These are phyloP conservation scores for Berkeleyomyces rouxiae DNA, from an alignment of 2,329 filamentous ascomycete species.

Conservation along the genomic window DNA sequence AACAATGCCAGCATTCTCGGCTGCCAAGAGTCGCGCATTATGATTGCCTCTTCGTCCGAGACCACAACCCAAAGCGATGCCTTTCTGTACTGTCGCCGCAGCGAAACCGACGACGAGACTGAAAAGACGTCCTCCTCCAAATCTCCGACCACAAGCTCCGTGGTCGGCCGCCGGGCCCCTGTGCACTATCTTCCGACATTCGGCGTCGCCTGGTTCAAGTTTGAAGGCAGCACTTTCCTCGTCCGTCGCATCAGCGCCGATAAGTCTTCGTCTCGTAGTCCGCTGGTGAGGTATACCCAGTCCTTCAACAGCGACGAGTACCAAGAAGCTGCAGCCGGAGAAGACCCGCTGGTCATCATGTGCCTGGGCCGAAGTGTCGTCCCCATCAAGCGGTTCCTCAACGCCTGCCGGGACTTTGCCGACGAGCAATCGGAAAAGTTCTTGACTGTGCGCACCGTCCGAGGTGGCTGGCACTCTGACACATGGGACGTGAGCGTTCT, in stretches of 20 bases:
- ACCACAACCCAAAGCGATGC: conserved; percentile 20
- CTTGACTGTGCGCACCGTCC: conserved; percentile 22
- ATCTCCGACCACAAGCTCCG: conserved; percentile 15
- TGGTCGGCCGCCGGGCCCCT: conserved; percentile 20
- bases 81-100: conserved; percentile 18
- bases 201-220: conserved; percentile 23
- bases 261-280: conserved; percentile 4
- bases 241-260: conserved; percentile 19
- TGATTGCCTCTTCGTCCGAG: conserved; percentile 21
- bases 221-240: conserved; percentile 22
- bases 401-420: conserved; percentile 19
- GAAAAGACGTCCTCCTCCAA: neutral
- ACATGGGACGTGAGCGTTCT: conserved; percentile 24
- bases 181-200: conserved; percentile 25
- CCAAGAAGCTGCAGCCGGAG: conserved; percentile 20
- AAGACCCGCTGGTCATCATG: conserved; percentile 25
- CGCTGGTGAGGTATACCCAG: conserved; percentile 14
- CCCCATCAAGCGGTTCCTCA: conserved; percentile 20
- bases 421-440: conserved; percentile 23
- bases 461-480: conserved; percentile 16
- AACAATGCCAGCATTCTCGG: neutral
- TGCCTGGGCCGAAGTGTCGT: conserved; percentile 22
- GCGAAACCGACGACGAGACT: conserved; percentile 19
- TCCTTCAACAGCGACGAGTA: conserved; percentile 18
- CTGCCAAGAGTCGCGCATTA: conserved; percentile 17